These are phyloP conservation scores for Stemphylium vesicarium DNA, from an alignment of 2,329 filamentous ascomycete genomes.

Conservation along the genomic window DNA sequence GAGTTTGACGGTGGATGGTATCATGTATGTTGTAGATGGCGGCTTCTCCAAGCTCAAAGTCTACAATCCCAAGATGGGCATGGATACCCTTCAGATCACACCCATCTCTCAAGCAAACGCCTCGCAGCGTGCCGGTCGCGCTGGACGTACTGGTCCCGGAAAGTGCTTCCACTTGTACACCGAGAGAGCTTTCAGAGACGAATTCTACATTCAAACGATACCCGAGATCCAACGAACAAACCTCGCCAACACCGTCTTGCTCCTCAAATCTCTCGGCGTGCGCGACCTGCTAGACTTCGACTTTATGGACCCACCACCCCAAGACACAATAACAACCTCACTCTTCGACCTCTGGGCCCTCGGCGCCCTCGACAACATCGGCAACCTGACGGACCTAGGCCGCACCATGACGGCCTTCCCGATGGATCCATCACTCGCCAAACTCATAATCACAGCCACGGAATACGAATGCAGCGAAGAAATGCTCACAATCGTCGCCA, in stretches of 20 bases:
- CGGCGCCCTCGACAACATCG: slow-evolving; percentile 90
- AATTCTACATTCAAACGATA: slow-evolving; percentile 95
- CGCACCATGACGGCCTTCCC: slow-evolving; percentile 96
- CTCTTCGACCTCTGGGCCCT: slow-evolving; percentile 98
- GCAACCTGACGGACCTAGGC: slow-evolving; percentile 85
- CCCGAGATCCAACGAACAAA: slow-evolving; percentile 98
- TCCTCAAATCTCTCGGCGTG: slow-evolving; percentile 93
- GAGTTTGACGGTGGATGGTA: slow-evolving; percentile 95
- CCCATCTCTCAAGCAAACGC: slow-evolving; percentile 97
- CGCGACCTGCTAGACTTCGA: slow-evolving; percentile 95
- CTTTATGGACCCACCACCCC: slow-evolving; percentile 98
- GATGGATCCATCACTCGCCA: slow-evolving; percentile 95
- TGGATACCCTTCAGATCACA: slow-evolving; percentile 98
- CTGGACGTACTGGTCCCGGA: slow-evolving; percentile 91
- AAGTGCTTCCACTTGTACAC: slow-evolving; percentile 95
- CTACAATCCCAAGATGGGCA: slow-evolving; percentile 98
- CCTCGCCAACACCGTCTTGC: slow-evolving; percentile 88
- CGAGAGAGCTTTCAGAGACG: slow-evolving; percentile 92
- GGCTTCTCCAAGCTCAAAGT: slow-evolving; percentile 98
- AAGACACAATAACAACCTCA: slow-evolving; percentile 96
- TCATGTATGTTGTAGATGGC: slow-evolving; percentile 98
- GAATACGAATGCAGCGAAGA: slow-evolving; percentile 95
- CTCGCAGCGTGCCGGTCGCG: slow-evolving; percentile 89
- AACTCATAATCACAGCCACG: slow-evolving; percentile 88
- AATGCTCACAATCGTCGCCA: slow-evolving; percentile 97